Evolutionary conservation across 169 alveolate species (phyloP), one percentile per base, ranked within the genome.

Genomic region (Cryptosporidium ryanae): DNA sequence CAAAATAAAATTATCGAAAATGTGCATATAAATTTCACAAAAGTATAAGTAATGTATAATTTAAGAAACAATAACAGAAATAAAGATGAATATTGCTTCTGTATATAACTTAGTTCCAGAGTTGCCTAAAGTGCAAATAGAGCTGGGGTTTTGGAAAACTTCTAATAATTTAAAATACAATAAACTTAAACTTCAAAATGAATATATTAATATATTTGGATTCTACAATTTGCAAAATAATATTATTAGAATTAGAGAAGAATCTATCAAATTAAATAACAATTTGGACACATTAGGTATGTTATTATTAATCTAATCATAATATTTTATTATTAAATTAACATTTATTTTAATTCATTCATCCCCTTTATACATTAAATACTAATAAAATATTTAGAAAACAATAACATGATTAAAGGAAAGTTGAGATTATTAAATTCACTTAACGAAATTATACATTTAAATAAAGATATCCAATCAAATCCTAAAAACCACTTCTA

Each of bases 61-160:
- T n/a, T 52, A 52, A 52, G 13, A 4, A 17, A 52, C 54, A 52
- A 52, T 52, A n/a, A n/a, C 5, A 4, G 1, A 10, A 52, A 29
- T 2, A 1, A 23, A 7, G 6, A 54, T 32, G 31, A 68, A 29
- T 29, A 32, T 6, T 38, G 8, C 49, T 29, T 0, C 15, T 0
- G 43, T 13, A n/a, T 32, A 27, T 52, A 68, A 25, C 6, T 29
- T 61, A 18, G 46, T 15, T 1, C 59, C 63, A 6, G 71, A 34
- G 23, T 44, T 76, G 2, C 87, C 87, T 23, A 76, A 55, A 21
- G 32, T 59, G 18, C 64, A 59, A 59, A 44, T 76, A 10, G 87
- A 76, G 38, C 50, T 76, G n/a, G 64, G 64, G 27, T 76, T 76
- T 38, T 76, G 87, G 87, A 76, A 76, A 59, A 25, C 31, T 13